Evolutionary conservation across 192 early-diverging fungal species (phyloP), one percentile per base, ranked within the genome.

Genomic region (Backusella australiensis): DNA sequence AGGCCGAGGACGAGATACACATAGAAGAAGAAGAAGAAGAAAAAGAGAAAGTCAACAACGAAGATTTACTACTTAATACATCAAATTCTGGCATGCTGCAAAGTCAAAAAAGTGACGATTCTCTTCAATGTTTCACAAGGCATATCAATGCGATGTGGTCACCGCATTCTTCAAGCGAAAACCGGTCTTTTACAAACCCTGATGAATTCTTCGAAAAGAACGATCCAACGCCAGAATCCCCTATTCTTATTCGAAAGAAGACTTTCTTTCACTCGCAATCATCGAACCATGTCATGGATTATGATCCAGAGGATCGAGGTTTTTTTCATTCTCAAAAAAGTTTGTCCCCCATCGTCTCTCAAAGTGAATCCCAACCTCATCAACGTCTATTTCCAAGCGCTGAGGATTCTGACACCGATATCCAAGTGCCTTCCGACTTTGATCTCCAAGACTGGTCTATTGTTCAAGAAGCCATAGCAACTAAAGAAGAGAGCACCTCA

Each of bases 91-190:
- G 3, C 2, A 26, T 63, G 8, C 26, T 63, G 56, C 29, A 32
- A 36, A 75, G 63, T 21, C 38, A 67, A 44, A 36, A 6, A 42
- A 80, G 21, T 73, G 9, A 36, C 4, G 56, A 63, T 29, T 63
- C 56, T 26, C 23, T 63, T 11, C 56, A 8, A 63, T 63, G 29
- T 63, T 73, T 76, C 53, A 75, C 69, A n/a, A 46, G 49, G 19
- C 12, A 52, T 17, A 44, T 75, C 34, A 41, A 66, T 21, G 63
- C 46, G n/a, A 76, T 72, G 74, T 76, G 72, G 56, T 38, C 72
- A 39, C 69, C 76, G 2, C 69, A 67, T 19, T n/a, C 6, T 11
- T 23, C 34, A 17, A 34, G 70, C 14, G 67, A 38, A 23, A 34
- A 29, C 21, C 42, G 2, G 26, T 14, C 21, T 26, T 14, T 29